Conservation (phyloP, 2,329 filamentous ascomycete genomes). For the Massarina eburnea region DNA sequence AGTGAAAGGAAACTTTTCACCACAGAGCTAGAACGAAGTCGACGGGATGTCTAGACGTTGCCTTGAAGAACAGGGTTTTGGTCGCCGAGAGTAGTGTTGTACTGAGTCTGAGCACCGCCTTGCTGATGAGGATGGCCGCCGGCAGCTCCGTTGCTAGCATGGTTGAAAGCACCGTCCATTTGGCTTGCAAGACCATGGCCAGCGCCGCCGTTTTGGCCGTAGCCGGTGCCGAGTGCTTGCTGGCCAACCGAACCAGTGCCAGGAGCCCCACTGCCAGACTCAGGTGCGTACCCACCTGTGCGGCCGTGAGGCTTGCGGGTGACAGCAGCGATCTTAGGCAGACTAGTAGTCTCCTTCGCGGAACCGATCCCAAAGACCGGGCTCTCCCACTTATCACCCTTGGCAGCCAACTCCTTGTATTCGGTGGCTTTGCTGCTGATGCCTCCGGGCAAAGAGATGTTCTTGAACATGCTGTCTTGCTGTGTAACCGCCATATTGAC, state of each 20-base stretch:
- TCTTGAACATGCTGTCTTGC: conserved; percentile 88
- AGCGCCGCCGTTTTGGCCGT: conserved; percentile 13
- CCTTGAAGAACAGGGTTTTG: conserved; percentile 49
- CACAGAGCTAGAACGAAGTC: neutral
- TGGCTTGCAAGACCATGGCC: conserved; percentile 46
- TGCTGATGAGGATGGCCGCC: neutral
- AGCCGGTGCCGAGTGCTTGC: neutral
- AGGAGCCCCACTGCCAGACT: conserved; percentile 17
- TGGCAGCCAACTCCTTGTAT: conserved; percentile 82
- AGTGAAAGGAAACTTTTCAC: conserved; percentile 23
- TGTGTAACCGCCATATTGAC: conserved; percentile 83
- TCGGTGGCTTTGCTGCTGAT: conserved; percentile 93
- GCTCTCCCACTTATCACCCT: conserved; percentile 93
- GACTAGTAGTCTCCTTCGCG: conserved; percentile 69
- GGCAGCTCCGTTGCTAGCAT: conserved; percentile 10
- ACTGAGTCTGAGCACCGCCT: conserved; percentile 10
- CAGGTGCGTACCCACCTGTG: conserved; percentile 34
- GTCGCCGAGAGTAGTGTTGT: conserved; percentile 45
- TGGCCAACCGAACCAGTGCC: conserved; percentile 11
- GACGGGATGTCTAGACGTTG: conserved; percentile 20
- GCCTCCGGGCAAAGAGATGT: conserved; percentile 81
- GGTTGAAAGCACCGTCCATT: conserved; percentile 48
- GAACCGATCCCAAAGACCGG: conserved; percentile 87
- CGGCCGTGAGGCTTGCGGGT: conserved; percentile 61
- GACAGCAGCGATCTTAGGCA: conserved; percentile 62